Evolutionary conservation across 1,284 basidiomycete species (phyloP).

Genomic region (Malassezia dermatis): DNA sequence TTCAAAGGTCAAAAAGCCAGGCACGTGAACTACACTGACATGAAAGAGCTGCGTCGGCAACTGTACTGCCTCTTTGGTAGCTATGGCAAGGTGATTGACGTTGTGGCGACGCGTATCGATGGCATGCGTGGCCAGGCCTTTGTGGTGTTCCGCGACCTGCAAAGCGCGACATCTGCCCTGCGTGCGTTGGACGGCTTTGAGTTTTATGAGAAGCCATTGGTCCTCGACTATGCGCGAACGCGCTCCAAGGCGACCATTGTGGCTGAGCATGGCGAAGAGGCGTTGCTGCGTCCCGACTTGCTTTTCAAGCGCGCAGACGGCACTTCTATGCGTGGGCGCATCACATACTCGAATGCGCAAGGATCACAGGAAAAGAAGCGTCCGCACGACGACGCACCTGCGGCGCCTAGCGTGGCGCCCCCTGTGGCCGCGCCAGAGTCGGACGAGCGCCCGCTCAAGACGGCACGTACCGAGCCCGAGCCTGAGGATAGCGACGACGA

Average conservation of each 20-base stretch:
- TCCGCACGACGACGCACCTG: slow-evolving; percentile 52
- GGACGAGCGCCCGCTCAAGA: slow-evolving; percentile 11
- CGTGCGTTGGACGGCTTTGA: slow-evolving; percentile 77
- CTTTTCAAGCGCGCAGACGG: slow-evolving; percentile 21
- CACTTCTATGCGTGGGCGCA: not conserved
- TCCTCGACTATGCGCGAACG: slow-evolving; percentile 75
- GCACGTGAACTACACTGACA: slow-evolving; percentile 35
- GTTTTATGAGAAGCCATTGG: slow-evolving; percentile 84
- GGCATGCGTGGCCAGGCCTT: slow-evolving; percentile 93
- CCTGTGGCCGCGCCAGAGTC: slow-evolving; percentile 17
- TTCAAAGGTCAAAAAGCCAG: slow-evolving; percentile 80
- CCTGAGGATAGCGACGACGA: slow-evolving; percentile 51
- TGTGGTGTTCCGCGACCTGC: slow-evolving; percentile 81
- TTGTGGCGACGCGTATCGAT: slow-evolving; percentile 76
- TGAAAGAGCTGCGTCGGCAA: slow-evolving; percentile 63
- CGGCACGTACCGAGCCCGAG: slow-evolving; percentile 16
- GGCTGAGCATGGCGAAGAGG: slow-evolving; percentile 28
- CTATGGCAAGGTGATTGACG: slow-evolving; percentile 84
- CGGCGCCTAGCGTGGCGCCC: slow-evolving; percentile 12
- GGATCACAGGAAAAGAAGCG: slow-evolving; percentile 58
- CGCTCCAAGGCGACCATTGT: slow-evolving; percentile 66
- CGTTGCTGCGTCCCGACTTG: slow-evolving; percentile 24
- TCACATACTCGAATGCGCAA: slow-evolving; percentile 50
- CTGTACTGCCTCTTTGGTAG: slow-evolving; percentile 82
- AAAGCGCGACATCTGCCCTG: slow-evolving; percentile 78